Percentiles rank a stretch among this genome's conserved stretches.
These are phyloP conservation scores for Colletotrichum graminicola DNA, from an alignment of 2,329 filamentous ascomycete species.

Conservation along the genomic window DNA sequence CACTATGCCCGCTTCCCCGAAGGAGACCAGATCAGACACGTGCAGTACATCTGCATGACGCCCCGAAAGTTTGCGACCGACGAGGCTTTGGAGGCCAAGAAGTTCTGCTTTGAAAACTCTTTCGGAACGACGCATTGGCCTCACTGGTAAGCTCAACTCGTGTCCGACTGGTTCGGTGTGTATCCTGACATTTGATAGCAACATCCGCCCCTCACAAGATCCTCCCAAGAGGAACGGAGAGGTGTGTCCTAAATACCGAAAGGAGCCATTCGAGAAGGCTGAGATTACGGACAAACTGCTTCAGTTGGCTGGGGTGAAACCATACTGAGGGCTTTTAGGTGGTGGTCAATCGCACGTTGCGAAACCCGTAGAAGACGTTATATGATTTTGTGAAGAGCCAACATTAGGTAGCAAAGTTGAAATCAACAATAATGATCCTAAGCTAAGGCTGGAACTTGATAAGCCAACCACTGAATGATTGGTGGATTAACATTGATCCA, in stretches of 20 bases:
- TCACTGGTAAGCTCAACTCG: conserved; percentile 41
- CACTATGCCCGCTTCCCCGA: conserved; percentile 49
- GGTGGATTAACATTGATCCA: conserved; percentile 25
- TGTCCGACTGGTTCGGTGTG: background rate
- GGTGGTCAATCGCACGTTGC: background rate
- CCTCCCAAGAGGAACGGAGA: conserved; percentile 53
- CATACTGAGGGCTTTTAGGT: background rate
- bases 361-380: background rate
- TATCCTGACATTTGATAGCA: conserved; percentile 44
- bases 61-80: conserved; percentile 51
- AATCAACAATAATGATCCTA: background rate
- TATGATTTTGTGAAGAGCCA: background rate
- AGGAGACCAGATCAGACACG: conserved; percentile 51
- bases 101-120: conserved; percentile 45
- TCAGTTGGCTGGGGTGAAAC: conserved; percentile 47
- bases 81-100: conserved; percentile 44
- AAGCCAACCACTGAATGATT: background rate
- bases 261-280: conserved; percentile 45
- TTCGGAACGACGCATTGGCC: conserved; percentile 50
- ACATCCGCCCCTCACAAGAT: conserved; percentile 51
- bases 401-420: background rate
- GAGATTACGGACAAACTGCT: conserved; percentile 46
- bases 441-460: background rate
- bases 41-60: conserved; percentile 55
- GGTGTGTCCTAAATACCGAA: conserved; percentile 52